Evolutionary conservation across 805 yeast species (phyloP).

Genomic region (Saccharomycopsis sp.): DNA sequence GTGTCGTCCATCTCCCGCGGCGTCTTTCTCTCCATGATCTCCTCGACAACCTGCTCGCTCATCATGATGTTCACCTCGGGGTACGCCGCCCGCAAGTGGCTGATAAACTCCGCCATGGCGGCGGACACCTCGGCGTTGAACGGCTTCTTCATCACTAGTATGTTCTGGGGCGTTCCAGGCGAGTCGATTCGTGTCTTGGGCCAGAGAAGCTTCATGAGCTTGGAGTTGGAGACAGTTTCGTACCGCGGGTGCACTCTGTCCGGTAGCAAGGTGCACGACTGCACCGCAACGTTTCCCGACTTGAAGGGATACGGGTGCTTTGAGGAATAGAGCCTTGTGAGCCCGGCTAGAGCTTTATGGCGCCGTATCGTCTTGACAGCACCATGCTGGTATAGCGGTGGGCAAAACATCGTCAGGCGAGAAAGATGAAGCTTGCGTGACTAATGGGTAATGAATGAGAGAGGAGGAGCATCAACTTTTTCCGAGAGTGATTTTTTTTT

Average conservation of each 20-base stretch:
- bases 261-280: conserved; percentile 9
- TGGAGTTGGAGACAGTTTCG: conserved; percentile 34
- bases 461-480: no score
- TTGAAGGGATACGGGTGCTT: no score
- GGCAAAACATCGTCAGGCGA: no score
- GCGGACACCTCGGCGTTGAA: conserved; percentile 54
- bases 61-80: conserved; percentile 74
- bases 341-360: no score
- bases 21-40: conserved; percentile 31
- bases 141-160: conserved; percentile 79
- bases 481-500: no score
- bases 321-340: no score
- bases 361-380: no score
- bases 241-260: conserved; percentile 17
- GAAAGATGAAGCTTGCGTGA: no score
- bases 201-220: conserved; percentile 62
- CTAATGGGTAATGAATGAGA: no score
- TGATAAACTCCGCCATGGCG: conserved; percentile 59
- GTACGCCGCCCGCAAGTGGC: conserved; percentile 49
- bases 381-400: no score
- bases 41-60: conserved; percentile 65
- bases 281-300: conserved; percentile 10
- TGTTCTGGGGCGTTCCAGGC: conserved; percentile 43
- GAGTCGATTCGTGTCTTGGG: conserved; percentile 21
- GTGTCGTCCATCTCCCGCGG: conserved; percentile 4